These are phyloP conservation scores for Lipomyces yamanashiensis DNA, from an alignment of 805 yeast genomes.

Conservation along the genomic window DNA sequence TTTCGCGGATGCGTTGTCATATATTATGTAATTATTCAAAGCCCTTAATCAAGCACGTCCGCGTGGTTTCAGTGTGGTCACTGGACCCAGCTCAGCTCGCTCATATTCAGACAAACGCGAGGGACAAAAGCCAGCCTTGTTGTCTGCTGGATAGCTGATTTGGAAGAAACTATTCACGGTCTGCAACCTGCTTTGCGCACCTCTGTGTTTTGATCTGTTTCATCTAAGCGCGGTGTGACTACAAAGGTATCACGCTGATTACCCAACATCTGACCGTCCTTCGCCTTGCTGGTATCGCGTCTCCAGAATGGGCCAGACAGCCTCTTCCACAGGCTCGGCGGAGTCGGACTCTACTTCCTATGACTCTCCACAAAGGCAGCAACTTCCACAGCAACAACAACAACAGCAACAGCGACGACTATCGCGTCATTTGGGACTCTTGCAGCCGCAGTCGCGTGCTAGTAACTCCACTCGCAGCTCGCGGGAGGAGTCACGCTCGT, in stretches of 20 bases:
- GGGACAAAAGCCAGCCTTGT: no score
- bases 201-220: not conserved
- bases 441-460: constrained; percentile 10
- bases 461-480: not conserved
- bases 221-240: not conserved
- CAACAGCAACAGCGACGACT: constrained; percentile 18
- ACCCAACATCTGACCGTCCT: not conserved
- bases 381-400: not conserved
- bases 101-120: no score
- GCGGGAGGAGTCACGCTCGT: not conserved
- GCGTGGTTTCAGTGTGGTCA: constrained; percentile 3
- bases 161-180: not conserved
- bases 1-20: no score
- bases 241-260: not conserved
- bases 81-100: not conserved
- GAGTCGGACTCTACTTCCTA: not conserved
- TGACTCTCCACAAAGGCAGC: not conserved
- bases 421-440: constrained; percentile 19
- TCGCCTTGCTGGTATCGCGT: not conserved
- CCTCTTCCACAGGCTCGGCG: constrained; percentile 7
- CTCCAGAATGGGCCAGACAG: constrained; percentile 6
- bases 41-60: not conserved
- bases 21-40: not conserved
- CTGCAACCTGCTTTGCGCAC: not conserved
- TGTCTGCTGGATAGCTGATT: not conserved